Conservation (phyloP, 768 basidiomycete species). For the Amanita rubescens region DNA sequence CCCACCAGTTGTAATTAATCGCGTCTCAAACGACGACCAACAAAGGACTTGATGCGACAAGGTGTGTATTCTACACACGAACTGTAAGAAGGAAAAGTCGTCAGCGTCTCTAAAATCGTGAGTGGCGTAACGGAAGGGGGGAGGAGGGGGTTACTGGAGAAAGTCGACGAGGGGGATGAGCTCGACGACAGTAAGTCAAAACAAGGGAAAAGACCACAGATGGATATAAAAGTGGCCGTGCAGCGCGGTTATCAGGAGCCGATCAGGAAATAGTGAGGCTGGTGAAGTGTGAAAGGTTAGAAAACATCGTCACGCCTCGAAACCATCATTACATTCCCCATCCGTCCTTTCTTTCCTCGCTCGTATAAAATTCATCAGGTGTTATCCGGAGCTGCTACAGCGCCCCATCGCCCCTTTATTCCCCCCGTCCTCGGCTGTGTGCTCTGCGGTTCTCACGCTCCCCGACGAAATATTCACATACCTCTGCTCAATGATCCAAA, state of each 20-base stretch:
- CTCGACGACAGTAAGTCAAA: conserved; percentile 32
- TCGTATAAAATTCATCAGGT: conserved; percentile 1
- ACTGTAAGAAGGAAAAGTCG: conserved; percentile 23
- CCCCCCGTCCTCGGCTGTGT: background rate
- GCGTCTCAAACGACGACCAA: conserved; percentile 33
- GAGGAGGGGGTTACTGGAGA: conserved; percentile 15
- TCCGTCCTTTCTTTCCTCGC: background rate
- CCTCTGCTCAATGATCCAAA: background rate
- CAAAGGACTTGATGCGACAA: conserved; percentile 7
- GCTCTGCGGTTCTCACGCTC: conserved; percentile 2
- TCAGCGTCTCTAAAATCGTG: conserved; percentile 39
- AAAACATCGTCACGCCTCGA: conserved; percentile 6
- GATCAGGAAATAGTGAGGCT: conserved; percentile 7
- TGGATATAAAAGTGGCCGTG: conserved; percentile 18
- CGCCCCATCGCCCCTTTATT: background rate
- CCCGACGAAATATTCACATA: conserved; percentile 2
- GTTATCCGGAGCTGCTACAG: background rate
- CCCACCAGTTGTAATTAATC: conserved; percentile 30
- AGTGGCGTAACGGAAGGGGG: conserved; percentile 20
- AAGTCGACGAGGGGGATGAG: conserved; percentile 29
- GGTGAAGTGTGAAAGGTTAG: conserved; percentile 7
- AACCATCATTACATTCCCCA: conserved; percentile 9
- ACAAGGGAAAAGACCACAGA: conserved; percentile 21
- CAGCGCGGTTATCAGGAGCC: conserved; percentile 8
- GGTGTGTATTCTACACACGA: background rate